These are phyloP conservation scores for Moricandia moricandioides DNA, from an alignment of 345 rosid genomes.

Conservation along the genomic window DNA sequence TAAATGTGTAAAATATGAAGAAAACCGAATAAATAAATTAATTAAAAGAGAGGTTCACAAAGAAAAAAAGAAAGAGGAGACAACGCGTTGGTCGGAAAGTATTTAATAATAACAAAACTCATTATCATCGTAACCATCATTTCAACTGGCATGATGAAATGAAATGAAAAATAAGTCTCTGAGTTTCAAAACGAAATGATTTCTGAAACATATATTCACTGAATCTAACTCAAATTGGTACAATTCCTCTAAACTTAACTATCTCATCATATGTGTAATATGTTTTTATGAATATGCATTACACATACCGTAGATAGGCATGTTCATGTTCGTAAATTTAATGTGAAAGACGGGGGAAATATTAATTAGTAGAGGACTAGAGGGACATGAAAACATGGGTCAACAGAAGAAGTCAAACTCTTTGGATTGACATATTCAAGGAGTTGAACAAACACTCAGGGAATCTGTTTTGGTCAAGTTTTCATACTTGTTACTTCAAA, in stretches of 20 bases:
- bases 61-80: slow-evolving; percentile 10
- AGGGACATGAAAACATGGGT: slow-evolving; percentile 8
- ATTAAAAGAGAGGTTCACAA: neutral
- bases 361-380: neutral
- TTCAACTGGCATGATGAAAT: slow-evolving; percentile 25
- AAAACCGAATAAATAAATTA: neutral
- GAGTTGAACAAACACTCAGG: slow-evolving; percentile 9
- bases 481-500: slow-evolving; percentile 32
- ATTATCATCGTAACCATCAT: slow-evolving; percentile 26
- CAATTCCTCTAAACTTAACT: neutral
- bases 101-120: slow-evolving; percentile 4
- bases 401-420: slow-evolving; percentile 24
- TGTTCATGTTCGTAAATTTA: neutral
- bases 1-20: neutral
- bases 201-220: neutral
- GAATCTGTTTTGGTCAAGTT: slow-evolving; percentile 33
- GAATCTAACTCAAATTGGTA: slow-evolving; percentile 6
- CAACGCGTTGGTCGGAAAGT: slow-evolving; percentile 42
- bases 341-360: neutral
- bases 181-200: slow-evolving; percentile 29
- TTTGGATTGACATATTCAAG: slow-evolving; percentile 29
- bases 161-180: slow-evolving; percentile 18
- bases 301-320: neutral
- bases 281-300: neutral
- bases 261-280: neutral